Evolutionary conservation across 1,284 basidiomycete species (phyloP).

Genomic region (Neotropicomus parvogracilis): DNA sequence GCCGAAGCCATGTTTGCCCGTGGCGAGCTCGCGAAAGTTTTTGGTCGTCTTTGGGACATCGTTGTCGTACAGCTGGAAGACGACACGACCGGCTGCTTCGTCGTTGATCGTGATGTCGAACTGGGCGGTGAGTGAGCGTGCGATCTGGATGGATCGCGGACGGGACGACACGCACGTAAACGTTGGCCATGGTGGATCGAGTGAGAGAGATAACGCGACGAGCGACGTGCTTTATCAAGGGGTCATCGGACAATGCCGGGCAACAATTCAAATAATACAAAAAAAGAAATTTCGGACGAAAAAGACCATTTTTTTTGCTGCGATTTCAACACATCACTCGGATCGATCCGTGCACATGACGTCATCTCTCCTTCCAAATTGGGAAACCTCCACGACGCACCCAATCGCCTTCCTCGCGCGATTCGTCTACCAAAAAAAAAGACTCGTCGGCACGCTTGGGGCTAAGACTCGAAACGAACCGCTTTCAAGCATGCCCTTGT

Average conservation of each 20-base stretch:
- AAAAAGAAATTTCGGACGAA: neutral
- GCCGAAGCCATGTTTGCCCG: constrained; percentile 67
- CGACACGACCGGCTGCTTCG: constrained; percentile 61
- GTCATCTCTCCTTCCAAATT: too few species aligned
- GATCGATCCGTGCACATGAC: too few species aligned
- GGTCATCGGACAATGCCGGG: constrained; percentile 3
- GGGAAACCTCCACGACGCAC: constrained; percentile 19
- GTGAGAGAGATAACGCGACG: neutral
- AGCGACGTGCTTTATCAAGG: neutral
- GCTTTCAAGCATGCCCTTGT: constrained; percentile 21
- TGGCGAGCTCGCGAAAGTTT: constrained; percentile 91
- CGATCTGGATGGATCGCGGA: neutral
- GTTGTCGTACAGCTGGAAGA: constrained; percentile 80
- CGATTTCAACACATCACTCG: too few species aligned
- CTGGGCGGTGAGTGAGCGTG: constrained; percentile 32
- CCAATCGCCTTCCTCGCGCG: constrained; percentile 13
- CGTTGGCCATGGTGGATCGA: constrained; percentile 38
- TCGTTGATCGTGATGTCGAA: constrained; percentile 77
- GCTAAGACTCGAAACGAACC: constrained; percentile 15
- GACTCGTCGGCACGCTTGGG: neutral
- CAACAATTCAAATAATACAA: neutral
- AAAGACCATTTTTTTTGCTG: too few species aligned
- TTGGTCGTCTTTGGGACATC: constrained; percentile 70
- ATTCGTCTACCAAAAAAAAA: constrained; percentile 13
- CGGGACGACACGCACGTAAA: constrained; percentile 36